These are phyloP conservation scores for Aspergillus mulundensis DNA, from an alignment of 495 filamentous ascomycete genomes.

Conservation along the genomic window DNA sequence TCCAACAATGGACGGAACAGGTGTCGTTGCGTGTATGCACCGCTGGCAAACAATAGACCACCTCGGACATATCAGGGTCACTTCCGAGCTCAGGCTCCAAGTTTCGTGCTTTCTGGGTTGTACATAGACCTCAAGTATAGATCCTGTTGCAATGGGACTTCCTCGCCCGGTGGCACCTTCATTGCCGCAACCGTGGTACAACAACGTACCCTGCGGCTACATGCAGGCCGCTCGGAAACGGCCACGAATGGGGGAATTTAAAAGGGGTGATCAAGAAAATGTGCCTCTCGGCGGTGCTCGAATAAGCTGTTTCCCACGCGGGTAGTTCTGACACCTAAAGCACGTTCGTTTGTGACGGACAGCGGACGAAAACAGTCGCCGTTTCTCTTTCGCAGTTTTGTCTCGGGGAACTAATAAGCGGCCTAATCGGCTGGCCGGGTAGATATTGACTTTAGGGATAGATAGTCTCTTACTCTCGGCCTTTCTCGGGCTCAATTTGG, in stretches of 20 bases:
- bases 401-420: neutral
- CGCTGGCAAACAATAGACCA: too few relatives aligned
- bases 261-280: conserved; percentile 10
- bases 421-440: neutral
- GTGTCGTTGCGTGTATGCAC: too few relatives aligned
- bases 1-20: too few relatives aligned
- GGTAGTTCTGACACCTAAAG: neutral
- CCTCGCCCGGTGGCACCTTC: conserved; percentile 1
- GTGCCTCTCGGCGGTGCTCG: neutral
- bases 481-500: conserved; percentile 9
- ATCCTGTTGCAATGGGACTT: neutral
- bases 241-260: conserved; percentile 23
- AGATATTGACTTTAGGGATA: conserved; percentile 2
- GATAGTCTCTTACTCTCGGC: neutral
- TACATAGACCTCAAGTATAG: neutral
- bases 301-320: neutral
- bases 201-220: conserved; percentile 26
- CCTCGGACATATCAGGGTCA: neutral
- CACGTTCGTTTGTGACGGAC: conserved; percentile 6
- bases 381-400: neutral
- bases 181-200: conserved; percentile 16
- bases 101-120: conserved; percentile 3
- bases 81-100: neutral
- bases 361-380: neutral
- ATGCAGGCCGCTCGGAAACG: conserved; percentile 19